These are phyloP conservation scores for Trichoderma citrinoviride DNA, from an alignment of 2,329 filamentous ascomycete species.

Conservation along the genomic window DNA sequence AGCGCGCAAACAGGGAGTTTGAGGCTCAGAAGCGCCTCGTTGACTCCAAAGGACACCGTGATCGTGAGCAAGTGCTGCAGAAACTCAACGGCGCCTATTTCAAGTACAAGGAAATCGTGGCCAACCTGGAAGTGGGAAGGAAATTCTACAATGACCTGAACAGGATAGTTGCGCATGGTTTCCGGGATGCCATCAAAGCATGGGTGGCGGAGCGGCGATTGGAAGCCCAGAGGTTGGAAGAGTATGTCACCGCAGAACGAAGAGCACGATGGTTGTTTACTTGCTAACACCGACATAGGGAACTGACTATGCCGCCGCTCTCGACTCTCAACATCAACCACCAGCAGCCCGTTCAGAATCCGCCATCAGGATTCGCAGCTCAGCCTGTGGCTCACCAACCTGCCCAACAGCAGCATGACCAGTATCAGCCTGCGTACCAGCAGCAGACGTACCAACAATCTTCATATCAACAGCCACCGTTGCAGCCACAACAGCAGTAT, in stretches of 20 bases:
- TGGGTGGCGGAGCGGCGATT: conserved; percentile 79
- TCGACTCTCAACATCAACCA: conserved; percentile 43
- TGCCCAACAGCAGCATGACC: conserved; percentile 4
- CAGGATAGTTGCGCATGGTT: conserved; percentile 74
- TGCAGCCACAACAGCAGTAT: conserved; percentile 21
- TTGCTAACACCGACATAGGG: conserved; percentile 35
- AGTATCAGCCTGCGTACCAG: conserved; percentile 12
- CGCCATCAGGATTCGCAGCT: conserved; percentile 42
- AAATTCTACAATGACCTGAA: conserved; percentile 98
- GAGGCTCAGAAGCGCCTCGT: conserved; percentile 66
- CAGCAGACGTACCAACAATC: neutral
- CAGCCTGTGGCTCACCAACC: conserved; percentile 9
- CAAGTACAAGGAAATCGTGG: conserved; percentile 94
- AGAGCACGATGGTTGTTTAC: neutral
- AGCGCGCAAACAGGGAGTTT: conserved; percentile 76
- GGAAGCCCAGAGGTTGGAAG: conserved; percentile 76
- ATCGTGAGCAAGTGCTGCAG: conserved; percentile 84
- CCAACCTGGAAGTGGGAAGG: conserved; percentile 82
- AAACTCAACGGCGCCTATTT: conserved; percentile 86
- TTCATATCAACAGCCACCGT: conserved; percentile 15
- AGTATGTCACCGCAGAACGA: conserved; percentile 48
- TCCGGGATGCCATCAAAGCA: conserved; percentile 71
- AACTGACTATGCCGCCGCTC: conserved; percentile 52
- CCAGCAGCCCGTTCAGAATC: conserved; percentile 30
- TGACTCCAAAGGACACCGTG: conserved; percentile 59